phyloP scores from a whole-genome alignment of 257 asterid genomes.

The Rhazya stricta region DNA sequence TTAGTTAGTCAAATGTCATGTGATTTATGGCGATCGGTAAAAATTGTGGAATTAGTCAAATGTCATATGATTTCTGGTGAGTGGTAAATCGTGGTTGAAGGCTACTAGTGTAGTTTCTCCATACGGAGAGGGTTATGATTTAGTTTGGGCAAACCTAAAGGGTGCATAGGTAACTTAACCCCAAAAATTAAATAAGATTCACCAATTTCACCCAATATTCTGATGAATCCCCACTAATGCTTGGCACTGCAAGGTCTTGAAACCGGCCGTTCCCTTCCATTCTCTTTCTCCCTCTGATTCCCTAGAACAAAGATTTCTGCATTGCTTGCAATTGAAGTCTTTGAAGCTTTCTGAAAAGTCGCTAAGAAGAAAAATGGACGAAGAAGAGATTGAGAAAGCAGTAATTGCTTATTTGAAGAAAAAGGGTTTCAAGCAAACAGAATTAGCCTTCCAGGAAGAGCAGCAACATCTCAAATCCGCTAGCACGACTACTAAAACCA shows the following conservation, averaged over 20 bases:
- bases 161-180: too few species aligned
- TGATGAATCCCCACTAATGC: neutral
- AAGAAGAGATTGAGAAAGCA: conserved; percentile 73
- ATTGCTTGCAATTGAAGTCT: neutral
- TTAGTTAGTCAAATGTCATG: too few species aligned
- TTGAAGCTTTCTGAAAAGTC: neutral
- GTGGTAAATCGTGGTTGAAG: too few species aligned
- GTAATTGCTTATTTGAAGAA: conserved; percentile 72
- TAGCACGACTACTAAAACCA: neutral
- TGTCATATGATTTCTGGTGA: too few species aligned
- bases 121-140: too few species aligned
- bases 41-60: too few species aligned
- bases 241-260: neutral
- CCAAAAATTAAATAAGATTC: too few species aligned
- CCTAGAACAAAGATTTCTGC: neutral
- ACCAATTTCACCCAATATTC: too few species aligned
- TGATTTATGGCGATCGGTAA: too few species aligned
- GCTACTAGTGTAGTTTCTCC: too few species aligned
- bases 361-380: conserved; percentile 49
- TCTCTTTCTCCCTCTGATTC: neutral
- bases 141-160: too few species aligned
- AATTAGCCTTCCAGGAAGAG: conserved; percentile 76
- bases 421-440: conserved; percentile 85
- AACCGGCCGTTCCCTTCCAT: neutral
- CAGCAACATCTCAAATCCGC: conserved; percentile 32